Evolutionary conservation across 371 early-diverging fungal species (phyloP).

Genomic region (Funneliformis caledonium): DNA sequence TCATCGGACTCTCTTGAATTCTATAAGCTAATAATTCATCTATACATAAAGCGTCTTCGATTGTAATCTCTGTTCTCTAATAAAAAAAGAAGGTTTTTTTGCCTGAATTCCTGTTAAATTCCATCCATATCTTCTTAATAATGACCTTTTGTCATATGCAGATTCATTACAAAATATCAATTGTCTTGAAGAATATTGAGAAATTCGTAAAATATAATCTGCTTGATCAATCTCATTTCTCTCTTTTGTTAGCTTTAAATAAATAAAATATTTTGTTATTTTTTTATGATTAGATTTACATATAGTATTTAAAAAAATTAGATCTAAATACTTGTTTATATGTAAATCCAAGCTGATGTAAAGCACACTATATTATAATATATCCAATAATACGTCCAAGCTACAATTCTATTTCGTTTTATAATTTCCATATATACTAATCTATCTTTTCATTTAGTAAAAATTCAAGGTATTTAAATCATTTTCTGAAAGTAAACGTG

Average conservation of each 20-base stretch:
- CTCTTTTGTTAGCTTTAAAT: background rate
- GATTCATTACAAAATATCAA: background rate
- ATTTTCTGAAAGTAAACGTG: background rate
- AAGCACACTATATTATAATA: background rate
- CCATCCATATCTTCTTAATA: background rate
- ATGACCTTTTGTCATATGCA: background rate
- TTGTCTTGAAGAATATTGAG: background rate
- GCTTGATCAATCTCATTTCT: background rate
- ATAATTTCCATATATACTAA: too few relatives aligned
- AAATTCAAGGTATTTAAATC: background rate
- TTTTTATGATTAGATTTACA: too few relatives aligned
- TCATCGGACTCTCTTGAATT: too few relatives aligned
- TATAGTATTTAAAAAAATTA: too few relatives aligned
- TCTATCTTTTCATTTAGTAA: too few relatives aligned
- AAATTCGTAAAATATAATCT: conserved; percentile 3
- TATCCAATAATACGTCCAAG: background rate
- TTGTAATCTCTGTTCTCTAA: conserved; percentile 11
- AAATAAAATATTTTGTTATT: too few relatives aligned
- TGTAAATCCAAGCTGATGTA: background rate
- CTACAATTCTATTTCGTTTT: background rate
- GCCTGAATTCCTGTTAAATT: background rate
- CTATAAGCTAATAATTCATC: too few relatives aligned
- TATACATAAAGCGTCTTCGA: background rate
- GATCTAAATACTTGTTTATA: background rate
- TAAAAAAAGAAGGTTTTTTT: background rate